Conservation (phyloP, 352 stramenopile genomes). For the Globisporangium megalacanthum region DNA sequence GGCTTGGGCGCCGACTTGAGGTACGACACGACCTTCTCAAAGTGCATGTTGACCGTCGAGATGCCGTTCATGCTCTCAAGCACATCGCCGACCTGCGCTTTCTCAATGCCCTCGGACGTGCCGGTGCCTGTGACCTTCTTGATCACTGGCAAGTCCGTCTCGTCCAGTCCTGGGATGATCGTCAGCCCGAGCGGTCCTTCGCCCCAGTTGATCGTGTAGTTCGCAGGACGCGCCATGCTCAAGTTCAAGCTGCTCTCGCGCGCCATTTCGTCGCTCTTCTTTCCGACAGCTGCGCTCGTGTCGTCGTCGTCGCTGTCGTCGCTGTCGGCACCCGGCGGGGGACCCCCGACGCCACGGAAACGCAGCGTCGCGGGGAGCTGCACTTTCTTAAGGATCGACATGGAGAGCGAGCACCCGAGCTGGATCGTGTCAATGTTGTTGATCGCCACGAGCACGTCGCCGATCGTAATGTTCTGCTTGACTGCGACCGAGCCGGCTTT, state of each 20-base stretch:
- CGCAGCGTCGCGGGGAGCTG: conserved; percentile 77
- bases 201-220: conserved; percentile 76
- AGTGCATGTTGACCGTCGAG: conserved; percentile 56
- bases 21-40: conserved; percentile 78
- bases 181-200: conserved; percentile 77
- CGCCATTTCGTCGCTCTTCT: conserved; percentile 11
- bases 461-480: conserved; percentile 87
- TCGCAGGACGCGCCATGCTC: conserved; percentile 55
- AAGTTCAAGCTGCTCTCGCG: conserved; percentile 22
- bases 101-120: conserved; percentile 72
- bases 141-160: conserved; percentile 77
- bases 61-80: conserved; percentile 82
- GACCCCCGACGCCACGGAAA: conserved; percentile 76
- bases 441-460: conserved; percentile 80
- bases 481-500: conserved; percentile 81
- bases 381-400: conserved; percentile 88
- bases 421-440: conserved; percentile 90
- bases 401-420: conserved; percentile 79
- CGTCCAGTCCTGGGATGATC: conserved; percentile 80
- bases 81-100: conserved; percentile 75
- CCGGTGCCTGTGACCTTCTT: conserved; percentile 86
- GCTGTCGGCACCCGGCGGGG: conserved; percentile 23
- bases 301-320: conserved; percentile 13
- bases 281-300: neutral
- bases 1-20: conserved; percentile 79